A percentile compares a stretch with the other conserved stretches of the same genome.
phyloP scores from a whole-genome alignment of 805 yeast species.

The Yarrowia sp. region DNA sequence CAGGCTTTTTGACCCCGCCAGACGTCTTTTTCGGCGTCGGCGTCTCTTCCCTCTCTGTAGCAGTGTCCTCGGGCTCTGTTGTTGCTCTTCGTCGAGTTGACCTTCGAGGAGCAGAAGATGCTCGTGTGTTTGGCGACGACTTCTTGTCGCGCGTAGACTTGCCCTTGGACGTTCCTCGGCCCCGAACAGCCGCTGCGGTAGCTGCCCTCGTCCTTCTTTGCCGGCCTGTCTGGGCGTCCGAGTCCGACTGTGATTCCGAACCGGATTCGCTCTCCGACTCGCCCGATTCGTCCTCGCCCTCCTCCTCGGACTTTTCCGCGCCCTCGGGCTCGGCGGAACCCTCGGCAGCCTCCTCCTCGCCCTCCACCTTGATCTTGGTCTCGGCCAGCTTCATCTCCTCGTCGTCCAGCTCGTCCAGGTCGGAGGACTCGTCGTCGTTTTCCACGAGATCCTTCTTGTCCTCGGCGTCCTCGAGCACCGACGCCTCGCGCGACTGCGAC shows the following conservation, averaged over 20 bases:
- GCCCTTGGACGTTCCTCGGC: constrained; percentile 4
- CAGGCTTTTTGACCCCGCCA: constrained; percentile 16
- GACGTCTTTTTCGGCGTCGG: constrained; percentile 21
- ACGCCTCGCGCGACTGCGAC: not conserved
- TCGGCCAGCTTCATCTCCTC: constrained; percentile 10
- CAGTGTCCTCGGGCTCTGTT: constrained; percentile 14
- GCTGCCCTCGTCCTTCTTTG: constrained; percentile 13
- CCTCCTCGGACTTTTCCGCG: not conserved
- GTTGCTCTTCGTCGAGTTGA: not conserved
- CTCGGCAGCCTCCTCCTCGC: not conserved
- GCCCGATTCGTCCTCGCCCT: not conserved
- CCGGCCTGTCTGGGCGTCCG: not conserved
- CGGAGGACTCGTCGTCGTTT: constrained; percentile 6
- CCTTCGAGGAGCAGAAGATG: constrained; percentile 9
- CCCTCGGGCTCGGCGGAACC: not conserved
- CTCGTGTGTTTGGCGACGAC: constrained; percentile 10
- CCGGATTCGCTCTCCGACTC: constrained; percentile 1
- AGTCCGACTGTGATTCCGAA: constrained; percentile 4
- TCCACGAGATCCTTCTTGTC: not conserved
- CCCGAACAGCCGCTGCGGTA: constrained; percentile 7
- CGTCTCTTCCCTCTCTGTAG: constrained; percentile 11
- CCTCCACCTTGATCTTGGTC: constrained; percentile 17
- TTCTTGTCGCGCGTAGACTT: not conserved
- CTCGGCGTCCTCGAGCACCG: not conserved
- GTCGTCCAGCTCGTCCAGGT: constrained; percentile 17